Evolutionary conservation across 306 rosid genomes (phyloP).

Genomic region (Betula pendula): DNA sequence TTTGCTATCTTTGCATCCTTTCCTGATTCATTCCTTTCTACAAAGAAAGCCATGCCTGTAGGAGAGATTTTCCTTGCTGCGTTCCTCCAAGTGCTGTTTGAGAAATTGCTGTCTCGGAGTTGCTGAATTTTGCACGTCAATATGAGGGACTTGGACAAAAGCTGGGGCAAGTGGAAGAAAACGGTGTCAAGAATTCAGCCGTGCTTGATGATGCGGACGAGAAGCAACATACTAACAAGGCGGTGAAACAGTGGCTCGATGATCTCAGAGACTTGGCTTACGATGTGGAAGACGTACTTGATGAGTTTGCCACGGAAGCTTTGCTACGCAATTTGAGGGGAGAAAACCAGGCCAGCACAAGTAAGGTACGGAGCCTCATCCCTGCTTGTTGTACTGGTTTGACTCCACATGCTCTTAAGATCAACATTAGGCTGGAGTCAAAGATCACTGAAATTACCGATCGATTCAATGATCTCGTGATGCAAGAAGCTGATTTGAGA

Average conservation of each 20-base stretch:
- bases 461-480: neutral
- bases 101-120: neutral
- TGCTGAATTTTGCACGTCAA: neutral
- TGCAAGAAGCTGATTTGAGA: neutral
- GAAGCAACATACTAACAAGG: neutral
- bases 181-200: neutral
- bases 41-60: neutral
- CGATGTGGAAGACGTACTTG: constrained; percentile 23
- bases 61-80: neutral
- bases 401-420: neutral
- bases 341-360: neutral
- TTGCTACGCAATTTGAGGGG: neutral
- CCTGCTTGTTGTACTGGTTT: neutral
- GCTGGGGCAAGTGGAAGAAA: neutral
- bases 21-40: neutral
- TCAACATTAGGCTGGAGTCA: neutral
- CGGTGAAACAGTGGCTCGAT: constrained; percentile 13
- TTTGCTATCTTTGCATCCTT: neutral
- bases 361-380: neutral
- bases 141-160: neutral
- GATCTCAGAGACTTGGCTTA: constrained; percentile 25
- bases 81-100: neutral
- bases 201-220: constrained; percentile 10
- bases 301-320: constrained; percentile 5
- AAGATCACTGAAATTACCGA: neutral